Evolutionary conservation across 192 early-diverging fungal genomes (phyloP), one percentile per base, ranked within the genome.

Genomic region (Allomyces arbusculus): DNA sequence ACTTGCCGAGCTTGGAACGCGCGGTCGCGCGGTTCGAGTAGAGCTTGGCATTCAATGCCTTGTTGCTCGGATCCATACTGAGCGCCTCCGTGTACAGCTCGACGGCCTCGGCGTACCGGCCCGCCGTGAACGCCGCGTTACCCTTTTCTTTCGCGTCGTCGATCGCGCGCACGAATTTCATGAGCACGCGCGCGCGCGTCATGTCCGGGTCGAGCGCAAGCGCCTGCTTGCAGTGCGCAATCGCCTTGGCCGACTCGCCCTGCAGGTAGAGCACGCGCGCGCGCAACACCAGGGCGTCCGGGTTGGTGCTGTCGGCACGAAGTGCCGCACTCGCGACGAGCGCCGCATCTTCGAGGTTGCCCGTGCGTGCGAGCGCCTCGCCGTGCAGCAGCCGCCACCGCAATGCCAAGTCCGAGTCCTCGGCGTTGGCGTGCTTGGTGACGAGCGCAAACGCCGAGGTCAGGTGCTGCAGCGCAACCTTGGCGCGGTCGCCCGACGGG

Each of bases 161-260:
- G 44, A 90, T 65, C 5, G 69, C 69, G 68, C 77, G 82, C 26
- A 86, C 75, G 66, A 78, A 81, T 70, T 86, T 84, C 69, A 86
- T 67, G 24, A 92, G 67, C 44, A 72, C 68, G 23, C 83, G 76
- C 10, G 89, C 87, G 45, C 80, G 77, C 33, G 73, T 68, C 68
- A 89, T 82, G 74, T 91, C 89, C 12, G 89, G 90, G 68, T 92
- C 89, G 71, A 76, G 90, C 1, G 81, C 72, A 25, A 92, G 70
- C 7, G 88, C 85, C 63, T 86, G 77, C 19, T 65, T 61, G 65
- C 79, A 81, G 55, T 83, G 81, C 50, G 76, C 73, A 0, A 66
- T 67, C 22, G 81, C 73, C 69, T 83, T 81, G 62, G 44, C 24
- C 62, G 79, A 79, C 44, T 83, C 81, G 72, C 89, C 76, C 77